phyloP scores from a whole-genome alignment of 73 alveolate species.

The Uronychia binucleata region DNA sequence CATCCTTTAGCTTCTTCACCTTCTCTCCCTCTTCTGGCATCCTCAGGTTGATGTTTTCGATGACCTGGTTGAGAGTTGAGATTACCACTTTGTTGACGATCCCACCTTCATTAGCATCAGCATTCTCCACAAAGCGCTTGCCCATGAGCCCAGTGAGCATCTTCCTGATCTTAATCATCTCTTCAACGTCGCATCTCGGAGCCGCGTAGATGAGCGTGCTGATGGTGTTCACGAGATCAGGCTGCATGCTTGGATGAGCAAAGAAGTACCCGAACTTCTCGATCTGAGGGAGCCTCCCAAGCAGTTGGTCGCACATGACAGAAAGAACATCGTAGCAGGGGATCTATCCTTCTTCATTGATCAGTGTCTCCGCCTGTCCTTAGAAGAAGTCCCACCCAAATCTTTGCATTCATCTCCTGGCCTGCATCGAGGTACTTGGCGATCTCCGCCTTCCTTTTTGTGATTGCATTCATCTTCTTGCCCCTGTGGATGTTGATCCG shows the following conservation, averaged over 20 bases:
- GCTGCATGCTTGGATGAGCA: slow-evolving; percentile 4
- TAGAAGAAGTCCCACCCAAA: slow-evolving; percentile 23
- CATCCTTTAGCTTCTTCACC: slow-evolving; percentile 24
- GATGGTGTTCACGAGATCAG: slow-evolving; percentile 32
- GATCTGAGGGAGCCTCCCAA: slow-evolving; percentile 33
- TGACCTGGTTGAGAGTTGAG: slow-evolving; percentile 3
- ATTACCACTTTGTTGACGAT: slow-evolving; percentile 39
- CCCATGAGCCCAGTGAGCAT: slow-evolving; percentile 32
- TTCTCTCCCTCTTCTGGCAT: slow-evolving; percentile 59
- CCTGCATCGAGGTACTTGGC: slow-evolving; percentile 53
- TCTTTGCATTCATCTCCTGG: slow-evolving; percentile 48
- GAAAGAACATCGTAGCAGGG: slow-evolving; percentile 42
- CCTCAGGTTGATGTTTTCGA: slow-evolving; percentile 26
- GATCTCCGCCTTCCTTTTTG: slow-evolving; percentile 46
- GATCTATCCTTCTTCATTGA: slow-evolving; percentile 37
- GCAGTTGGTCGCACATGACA: slow-evolving; percentile 41
- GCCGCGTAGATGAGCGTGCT: slow-evolving; percentile 43
- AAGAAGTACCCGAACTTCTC: slow-evolving; percentile 31
- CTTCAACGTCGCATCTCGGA: slow-evolving; percentile 31
- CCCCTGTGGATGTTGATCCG: slow-evolving; percentile 44
- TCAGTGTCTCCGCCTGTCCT: slow-evolving; percentile 43
- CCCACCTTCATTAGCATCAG: slow-evolving; percentile 21
- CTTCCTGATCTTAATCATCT: slow-evolving; percentile 14
- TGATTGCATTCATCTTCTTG: slow-evolving; percentile 31
- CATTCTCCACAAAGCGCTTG: slow-evolving; percentile 1